Conservation (phyloP, 345 rosid genomes). For the Populus ilicifolia region DNA sequence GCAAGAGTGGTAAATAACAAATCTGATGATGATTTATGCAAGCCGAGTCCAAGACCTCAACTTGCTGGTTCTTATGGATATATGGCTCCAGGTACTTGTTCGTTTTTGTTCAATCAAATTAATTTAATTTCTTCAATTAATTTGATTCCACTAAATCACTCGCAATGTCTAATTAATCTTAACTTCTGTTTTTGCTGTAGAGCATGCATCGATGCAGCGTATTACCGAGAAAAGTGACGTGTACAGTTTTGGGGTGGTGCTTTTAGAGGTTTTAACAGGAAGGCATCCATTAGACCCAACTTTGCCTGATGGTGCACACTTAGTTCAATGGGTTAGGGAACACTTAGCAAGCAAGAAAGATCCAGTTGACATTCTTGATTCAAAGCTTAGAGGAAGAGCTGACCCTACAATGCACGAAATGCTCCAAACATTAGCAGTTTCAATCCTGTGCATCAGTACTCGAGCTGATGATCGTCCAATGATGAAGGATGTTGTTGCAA, state of each 20-base stretch:
- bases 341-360: slow-evolving; percentile 60
- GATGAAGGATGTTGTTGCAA: slow-evolving; percentile 89
- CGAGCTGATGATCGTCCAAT: slow-evolving; percentile 59
- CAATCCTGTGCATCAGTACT: slow-evolving; percentile 66
- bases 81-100: slow-evolving; percentile 86
- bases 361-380: slow-evolving; percentile 66
- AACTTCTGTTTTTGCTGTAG: slow-evolving; percentile 27
- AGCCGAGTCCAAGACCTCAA: slow-evolving; percentile 55
- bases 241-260: slow-evolving; percentile 78
- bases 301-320: slow-evolving; percentile 68
- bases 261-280: slow-evolving; percentile 80
- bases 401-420: slow-evolving; percentile 85
- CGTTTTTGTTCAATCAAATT: neutral
- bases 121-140: neutral
- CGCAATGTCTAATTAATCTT: neutral
- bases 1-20: slow-evolving; percentile 48
- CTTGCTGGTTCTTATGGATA: slow-evolving; percentile 95
- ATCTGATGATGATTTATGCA: slow-evolving; percentile 30
- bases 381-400: slow-evolving; percentile 66
- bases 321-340: slow-evolving; percentile 88
- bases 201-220: slow-evolving; percentile 73
- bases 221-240: slow-evolving; percentile 89
- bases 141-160: neutral
- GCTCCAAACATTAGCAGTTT: slow-evolving; percentile 86
- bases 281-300: slow-evolving; percentile 91